These are phyloP conservation scores for Osmanthus fragrans DNA, from an alignment of 257 asterid species.

Conservation along the genomic window DNA sequence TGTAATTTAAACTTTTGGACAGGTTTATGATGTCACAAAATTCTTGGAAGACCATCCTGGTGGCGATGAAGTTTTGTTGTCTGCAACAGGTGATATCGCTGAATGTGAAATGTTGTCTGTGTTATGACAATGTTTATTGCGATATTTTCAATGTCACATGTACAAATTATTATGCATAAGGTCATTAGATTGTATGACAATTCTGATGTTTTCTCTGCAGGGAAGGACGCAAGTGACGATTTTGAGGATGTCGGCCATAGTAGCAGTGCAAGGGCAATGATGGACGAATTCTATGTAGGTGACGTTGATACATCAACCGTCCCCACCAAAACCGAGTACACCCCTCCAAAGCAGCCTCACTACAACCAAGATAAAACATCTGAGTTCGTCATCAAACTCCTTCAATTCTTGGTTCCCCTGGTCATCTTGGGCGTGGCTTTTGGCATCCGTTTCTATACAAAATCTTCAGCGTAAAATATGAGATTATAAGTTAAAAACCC, in stretches of 20 bases:
- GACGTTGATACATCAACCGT: slow-evolving; percentile 61
- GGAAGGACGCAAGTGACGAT: slow-evolving; percentile 90
- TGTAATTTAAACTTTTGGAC: slow-evolving; percentile 8
- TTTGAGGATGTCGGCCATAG: slow-evolving; percentile 92
- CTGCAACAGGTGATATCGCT: slow-evolving; percentile 61
- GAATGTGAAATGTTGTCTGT: background rate
- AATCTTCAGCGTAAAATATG: slow-evolving; percentile 48
- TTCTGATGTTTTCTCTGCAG: slow-evolving; percentile 31
- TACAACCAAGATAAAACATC: slow-evolving; percentile 87
- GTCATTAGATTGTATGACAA: background rate
- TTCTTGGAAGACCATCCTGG: slow-evolving; percentile 96
- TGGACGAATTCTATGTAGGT: slow-evolving; percentile 68
- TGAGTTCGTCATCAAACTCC: slow-evolving; percentile 71
- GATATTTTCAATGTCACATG: background rate
- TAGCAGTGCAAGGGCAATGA: slow-evolving; percentile 56
- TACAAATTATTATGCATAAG: background rate
- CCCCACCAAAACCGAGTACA: slow-evolving; percentile 56
- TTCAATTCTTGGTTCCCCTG: slow-evolving; percentile 81
- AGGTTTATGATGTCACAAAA: slow-evolving; percentile 82
- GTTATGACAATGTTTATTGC: background rate
- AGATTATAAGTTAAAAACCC: background rate
- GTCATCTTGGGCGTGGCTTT: slow-evolving; percentile 71
- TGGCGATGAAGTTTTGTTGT: slow-evolving; percentile 77
- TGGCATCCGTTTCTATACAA: slow-evolving; percentile 74
- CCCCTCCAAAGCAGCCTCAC: slow-evolving; percentile 81